Conservation (phyloP, 1,284 basidiomycete genomes). For the Ceratobasidium sp. region DNA sequence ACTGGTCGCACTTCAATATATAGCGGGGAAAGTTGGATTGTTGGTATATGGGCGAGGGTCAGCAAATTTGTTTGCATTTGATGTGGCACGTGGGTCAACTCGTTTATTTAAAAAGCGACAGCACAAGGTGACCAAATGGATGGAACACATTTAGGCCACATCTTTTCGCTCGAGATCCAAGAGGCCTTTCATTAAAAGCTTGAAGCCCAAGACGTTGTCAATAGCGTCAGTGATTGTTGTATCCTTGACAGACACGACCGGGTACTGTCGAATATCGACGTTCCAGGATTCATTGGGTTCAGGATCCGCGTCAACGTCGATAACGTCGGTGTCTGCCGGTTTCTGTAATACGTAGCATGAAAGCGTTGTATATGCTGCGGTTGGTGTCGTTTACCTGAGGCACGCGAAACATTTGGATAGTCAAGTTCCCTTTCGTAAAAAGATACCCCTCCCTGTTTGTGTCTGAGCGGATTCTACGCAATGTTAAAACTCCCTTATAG, state of each 20-base stretch:
- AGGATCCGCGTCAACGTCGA: conserved; percentile 32
- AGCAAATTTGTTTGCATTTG: conserved; percentile 1
- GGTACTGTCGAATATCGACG: conserved; percentile 35
- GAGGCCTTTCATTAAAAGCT: conserved; percentile 35
- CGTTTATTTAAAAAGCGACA: not conserved
- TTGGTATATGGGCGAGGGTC: not conserved
- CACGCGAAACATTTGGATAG: conserved; percentile 27
- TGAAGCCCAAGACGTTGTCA: conserved; percentile 31
- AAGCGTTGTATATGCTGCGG: not conserved
- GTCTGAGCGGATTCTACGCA: conserved; percentile 10
- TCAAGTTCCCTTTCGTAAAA: conserved; percentile 27
- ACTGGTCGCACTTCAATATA: not conserved
- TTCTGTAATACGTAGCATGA: conserved; percentile 8
- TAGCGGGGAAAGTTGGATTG: no score
- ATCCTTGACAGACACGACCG: conserved; percentile 41
- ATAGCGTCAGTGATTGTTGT: conserved; percentile 32
- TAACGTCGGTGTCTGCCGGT: conserved; percentile 25
- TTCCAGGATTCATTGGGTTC: conserved; percentile 28
- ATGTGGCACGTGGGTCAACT: conserved; percentile 29
- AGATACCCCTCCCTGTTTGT: conserved; percentile 25
- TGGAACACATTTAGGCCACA: not conserved
- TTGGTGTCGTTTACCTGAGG: conserved; percentile 12
- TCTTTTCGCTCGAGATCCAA: conserved; percentile 38
- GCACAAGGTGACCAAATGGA: not conserved
- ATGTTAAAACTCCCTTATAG: not conserved